Evolutionary conservation across 352 stramenopile species (phyloP), one percentile per base, ranked within the genome.

Genomic region (Globisporangium alternatum): DNA sequence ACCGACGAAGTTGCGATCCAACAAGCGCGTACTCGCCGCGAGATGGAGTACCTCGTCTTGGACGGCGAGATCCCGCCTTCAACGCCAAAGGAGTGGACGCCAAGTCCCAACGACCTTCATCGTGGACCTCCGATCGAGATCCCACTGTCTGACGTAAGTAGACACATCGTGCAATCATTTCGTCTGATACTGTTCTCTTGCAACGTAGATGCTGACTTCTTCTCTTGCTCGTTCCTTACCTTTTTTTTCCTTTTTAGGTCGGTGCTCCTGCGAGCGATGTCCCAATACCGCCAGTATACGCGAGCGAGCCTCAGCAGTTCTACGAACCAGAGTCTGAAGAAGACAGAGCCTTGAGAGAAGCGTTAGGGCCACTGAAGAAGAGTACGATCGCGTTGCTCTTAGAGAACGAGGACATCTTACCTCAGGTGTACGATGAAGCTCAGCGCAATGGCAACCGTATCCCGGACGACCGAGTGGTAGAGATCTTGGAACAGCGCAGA

Each of bases 21-120:
- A 60, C 73, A 75, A 37, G 77, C 72, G 35, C 82, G 86, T 35
- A 91, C 81, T 52, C 86, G 86, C 25, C 83, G 81, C 39, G 84
- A 91, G 65, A 89, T 93, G 65, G 86, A 95, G 62, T 95, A 87
- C 64, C 73, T 93, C 66, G 81, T 95, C 22, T 64, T 95, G 58
- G 81, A 87, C 63, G 84, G 83, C 28, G 86, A 95, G 71, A 81
- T 93, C 63, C 84, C 86, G 41, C 86, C 85, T 31, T 49, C 72
- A 39, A 89, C 81, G 30, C 86, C 86, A 6, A 93, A 93, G 61
- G 86, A 95, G 61, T 95, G 86, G 86, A 72, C 74, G 68, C 81
- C 77, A 10, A 66, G 71, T 9, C 21, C 21, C n/a, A 90, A 83
- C 47, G 84, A 95, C 30, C 75, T 77, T 47, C 77, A 83, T 45